These are phyloP conservation scores for Colletotrichum liriopes DNA, from an alignment of 2,329 filamentous ascomycete genomes.

Conservation along the genomic window DNA sequence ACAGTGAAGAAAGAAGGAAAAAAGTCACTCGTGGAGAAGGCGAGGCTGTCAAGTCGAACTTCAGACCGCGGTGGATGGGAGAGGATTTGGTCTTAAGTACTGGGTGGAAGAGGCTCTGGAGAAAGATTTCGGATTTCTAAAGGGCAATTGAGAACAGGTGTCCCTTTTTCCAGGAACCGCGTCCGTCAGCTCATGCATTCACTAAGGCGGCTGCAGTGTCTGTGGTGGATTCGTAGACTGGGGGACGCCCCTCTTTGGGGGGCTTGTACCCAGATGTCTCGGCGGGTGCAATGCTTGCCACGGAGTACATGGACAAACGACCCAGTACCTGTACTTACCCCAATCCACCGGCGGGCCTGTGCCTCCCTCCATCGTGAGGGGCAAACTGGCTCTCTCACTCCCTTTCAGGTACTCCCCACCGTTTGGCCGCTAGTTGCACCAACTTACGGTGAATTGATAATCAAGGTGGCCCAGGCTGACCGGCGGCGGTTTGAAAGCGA, in stretches of 20 bases:
- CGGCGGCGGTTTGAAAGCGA: background rate
- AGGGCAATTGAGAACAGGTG: slow-evolving; percentile 45
- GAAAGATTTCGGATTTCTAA: slow-evolving; percentile 41
- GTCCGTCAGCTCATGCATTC: slow-evolving; percentile 41
- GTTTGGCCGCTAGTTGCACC: slow-evolving; percentile 17
- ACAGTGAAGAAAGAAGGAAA: slow-evolving; percentile 39
- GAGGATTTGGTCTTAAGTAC: slow-evolving; percentile 36
- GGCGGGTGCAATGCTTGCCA: too few relatives aligned
- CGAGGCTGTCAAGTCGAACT: slow-evolving; percentile 18
- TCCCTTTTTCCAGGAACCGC: slow-evolving; percentile 43
- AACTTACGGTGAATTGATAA: slow-evolving; percentile 41
- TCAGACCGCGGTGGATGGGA: slow-evolving; percentile 23
- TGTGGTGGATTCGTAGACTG: slow-evolving; percentile 24
- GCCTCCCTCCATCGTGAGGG: slow-evolving; percentile 38
- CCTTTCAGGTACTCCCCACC: slow-evolving; percentile 26
- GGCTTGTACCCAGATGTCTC: slow-evolving; percentile 5
- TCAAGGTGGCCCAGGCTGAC: slow-evolving; percentile 32
- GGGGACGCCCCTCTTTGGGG: slow-evolving; percentile 22
- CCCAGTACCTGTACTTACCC: slow-evolving; percentile 31
- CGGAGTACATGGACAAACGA: background rate
- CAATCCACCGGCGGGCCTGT: slow-evolving; percentile 27
- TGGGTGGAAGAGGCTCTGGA: slow-evolving; percentile 21
- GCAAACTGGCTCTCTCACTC: slow-evolving; percentile 35
- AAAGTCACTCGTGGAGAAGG: slow-evolving; percentile 29
- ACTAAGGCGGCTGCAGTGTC: slow-evolving; percentile 39